Evolutionary conservation across 1,284 basidiomycete species (phyloP), one percentile per base, ranked within the genome.

Genomic region (Coniferiporia sulphurascens): DNA sequence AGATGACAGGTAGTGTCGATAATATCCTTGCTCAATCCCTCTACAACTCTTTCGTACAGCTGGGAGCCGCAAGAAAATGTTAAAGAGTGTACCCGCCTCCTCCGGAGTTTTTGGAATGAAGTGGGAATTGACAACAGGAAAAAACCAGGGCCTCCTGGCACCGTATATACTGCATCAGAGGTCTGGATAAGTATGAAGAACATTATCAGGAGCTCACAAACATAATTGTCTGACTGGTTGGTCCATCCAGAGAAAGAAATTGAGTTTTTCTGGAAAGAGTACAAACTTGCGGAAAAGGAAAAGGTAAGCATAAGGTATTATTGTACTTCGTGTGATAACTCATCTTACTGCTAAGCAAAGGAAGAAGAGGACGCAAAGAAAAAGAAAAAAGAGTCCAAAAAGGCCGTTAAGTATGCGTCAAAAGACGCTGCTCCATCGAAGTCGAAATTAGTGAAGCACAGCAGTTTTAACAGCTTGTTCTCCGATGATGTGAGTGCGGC

Each of bases 41-140:
- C 22, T 19, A 36, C 46, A 64, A 27, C n/a, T 51, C 22, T 1
- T 35, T 17, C 36, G 19, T n/a, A n/a, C 60, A 89, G 86, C 62
- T 88, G 86, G 86, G 87, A 88, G 59, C 87, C 86, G 5, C 69
- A 75, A 53, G 70, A 70, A 13, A 86, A 88, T 64, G 73, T 87
- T 3, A 64, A 68, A 48, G 72, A 75, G 15, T 88, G 86, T 65
- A 68, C 76, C 4, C 76, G 81, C 21, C 74, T 89, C 3, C 69
- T 87, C 34, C 61, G 68, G 21, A 81, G 81, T 60, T 89, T 89
- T 67, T 89, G 87, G 86, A 67, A 70, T 4, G 73, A 85, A 57
- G 65, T 88, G n/a, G 85, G 85, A 0, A 67, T 69, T 27, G 84
- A 87, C 62, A 64, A 84, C 56, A 56, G 75, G 0, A 83, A 86